Evolutionary conservation across 2,329 filamentous ascomycete species (phyloP), one percentile per base, ranked within the genome.

Genomic region (Alternaria brassicicola): DNA sequence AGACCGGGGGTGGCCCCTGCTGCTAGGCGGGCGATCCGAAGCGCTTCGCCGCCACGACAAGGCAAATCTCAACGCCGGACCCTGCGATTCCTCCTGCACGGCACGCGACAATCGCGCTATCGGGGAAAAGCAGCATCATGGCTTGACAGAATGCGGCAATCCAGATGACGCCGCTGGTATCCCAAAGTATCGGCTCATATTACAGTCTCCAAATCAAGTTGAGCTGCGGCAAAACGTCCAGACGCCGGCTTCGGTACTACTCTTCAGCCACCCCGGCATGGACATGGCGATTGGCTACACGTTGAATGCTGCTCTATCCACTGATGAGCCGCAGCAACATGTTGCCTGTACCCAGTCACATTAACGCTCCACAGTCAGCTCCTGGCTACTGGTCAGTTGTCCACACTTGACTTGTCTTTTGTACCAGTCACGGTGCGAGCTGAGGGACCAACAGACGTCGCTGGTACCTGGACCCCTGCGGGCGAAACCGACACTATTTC

Each of bases 401-500:
- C 54, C 64, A 51, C 58, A 55, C 54, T 61, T 42, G 54, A 55
- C 54, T 59, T 42, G 60, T 51, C 52, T 62, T 58, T 55, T 55
- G 59, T 59, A 62, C 60, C 65, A 55, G 66, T 71, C 67, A 72
- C 64, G 63, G 63, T 58, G 65, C 62, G 57, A 56, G 60, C 55
- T 55, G 48, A 57, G 59, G 59, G 64, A 57, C 41, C 62, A 61
- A 61, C 64, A 52, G 62, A 59, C 58, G 54, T 62, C 25, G 43
- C 61, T 49, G 41, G 59, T 66, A 68, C 68, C 61, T 63, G 63
- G 67, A 63, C 62, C 67, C 65, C 61, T 66, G 63, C 58, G 49
- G 53, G 64, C 58, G 57, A 61, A 64, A 61, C 68, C 67, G 69
- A 59, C 65, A 61, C 58, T 57, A 67, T 67, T 65, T 70, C 72